Conservation (phyloP, 129 eudicot genomes). For the Tagetes patula region DNA sequence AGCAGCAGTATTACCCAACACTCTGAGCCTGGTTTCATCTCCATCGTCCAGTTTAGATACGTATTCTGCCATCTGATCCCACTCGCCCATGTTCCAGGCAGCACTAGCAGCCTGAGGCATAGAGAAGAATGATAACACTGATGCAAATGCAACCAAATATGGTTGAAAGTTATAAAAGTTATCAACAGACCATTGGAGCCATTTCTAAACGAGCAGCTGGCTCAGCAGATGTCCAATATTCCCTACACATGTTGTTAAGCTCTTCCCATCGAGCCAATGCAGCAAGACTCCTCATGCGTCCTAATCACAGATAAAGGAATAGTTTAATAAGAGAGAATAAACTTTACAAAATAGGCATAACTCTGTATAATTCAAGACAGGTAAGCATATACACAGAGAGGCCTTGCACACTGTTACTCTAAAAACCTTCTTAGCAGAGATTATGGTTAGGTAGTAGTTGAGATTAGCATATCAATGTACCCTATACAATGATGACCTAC, state of each 20-base stretch:
- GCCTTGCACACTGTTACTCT: constrained; percentile 5
- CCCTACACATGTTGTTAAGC: constrained; percentile 89
- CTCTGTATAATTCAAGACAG: neutral
- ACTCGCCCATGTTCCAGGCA: constrained; percentile 99
- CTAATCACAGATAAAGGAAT: constrained; percentile 37
- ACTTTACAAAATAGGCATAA: neutral
- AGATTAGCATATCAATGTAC: neutral
- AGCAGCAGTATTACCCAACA: constrained; percentile 84
- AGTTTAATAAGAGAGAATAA: neutral
- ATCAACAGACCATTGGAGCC: constrained; percentile 89
- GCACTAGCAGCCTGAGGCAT: constrained; percentile 82
- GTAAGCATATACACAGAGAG: neutral
- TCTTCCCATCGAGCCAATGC: constrained; percentile 99
- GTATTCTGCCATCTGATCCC: constrained; percentile 99
- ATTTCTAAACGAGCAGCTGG: constrained; percentile 95
- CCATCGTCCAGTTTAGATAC: constrained; percentile 95
- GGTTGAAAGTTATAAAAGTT: constrained; percentile 1
- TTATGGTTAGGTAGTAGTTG: neutral
- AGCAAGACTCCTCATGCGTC: constrained; percentile 97
- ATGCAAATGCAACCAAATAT: constrained; percentile 13
- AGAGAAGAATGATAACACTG: constrained; percentile 3
- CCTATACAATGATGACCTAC: neutral
- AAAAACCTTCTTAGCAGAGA: neutral
- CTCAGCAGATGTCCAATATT: constrained; percentile 96
- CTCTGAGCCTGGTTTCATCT: constrained; percentile 83